Evolutionary conservation across 1,284 basidiomycete genomes (phyloP).

Genomic region (Sparassis latifolia): DNA sequence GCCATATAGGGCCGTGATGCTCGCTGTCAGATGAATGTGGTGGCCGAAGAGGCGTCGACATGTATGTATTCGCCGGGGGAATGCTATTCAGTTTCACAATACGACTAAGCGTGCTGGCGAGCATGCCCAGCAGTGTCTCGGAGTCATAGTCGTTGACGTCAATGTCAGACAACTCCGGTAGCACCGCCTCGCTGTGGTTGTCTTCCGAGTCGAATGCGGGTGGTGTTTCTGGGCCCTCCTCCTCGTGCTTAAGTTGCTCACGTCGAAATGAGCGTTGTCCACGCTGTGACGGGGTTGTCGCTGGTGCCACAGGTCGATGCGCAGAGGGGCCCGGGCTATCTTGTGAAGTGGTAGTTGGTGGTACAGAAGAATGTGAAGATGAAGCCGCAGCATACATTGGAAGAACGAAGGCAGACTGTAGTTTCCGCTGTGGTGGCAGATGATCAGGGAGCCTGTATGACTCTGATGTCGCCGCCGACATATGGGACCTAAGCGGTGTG

Average conservation of each 20-base stretch:
- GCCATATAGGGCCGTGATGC: conserved; percentile 47
- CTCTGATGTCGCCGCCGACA: conserved; percentile 17
- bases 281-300: conserved; percentile 15
- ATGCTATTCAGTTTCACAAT: conserved; percentile 69
- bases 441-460: conserved; percentile 5
- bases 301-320: conserved; percentile 16
- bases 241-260: conserved; percentile 1
- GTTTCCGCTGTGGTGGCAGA: conserved; percentile 17
- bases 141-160: conserved; percentile 65
- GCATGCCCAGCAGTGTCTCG: conserved; percentile 73
- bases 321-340: conserved; percentile 6
- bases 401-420: conserved; percentile 13
- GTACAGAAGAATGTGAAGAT: too few relatives aligned
- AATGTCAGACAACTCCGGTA: conserved; percentile 18
- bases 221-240: conserved; percentile 17
- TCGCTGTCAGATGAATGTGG: background rate
- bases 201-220: conserved; percentile 19
- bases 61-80: conserved; percentile 27
- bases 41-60: conserved; percentile 2
- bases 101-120: conserved; percentile 87
- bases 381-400: background rate
- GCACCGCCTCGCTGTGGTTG: conserved; percentile 14
- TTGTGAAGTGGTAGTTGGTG: too few relatives aligned
- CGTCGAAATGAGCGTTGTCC: conserved; percentile 9
- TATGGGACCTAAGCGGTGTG: conserved; percentile 17